Conservation (phyloP, 192 early-diverging fungal species). For the Backusella morwellensis region DNA sequence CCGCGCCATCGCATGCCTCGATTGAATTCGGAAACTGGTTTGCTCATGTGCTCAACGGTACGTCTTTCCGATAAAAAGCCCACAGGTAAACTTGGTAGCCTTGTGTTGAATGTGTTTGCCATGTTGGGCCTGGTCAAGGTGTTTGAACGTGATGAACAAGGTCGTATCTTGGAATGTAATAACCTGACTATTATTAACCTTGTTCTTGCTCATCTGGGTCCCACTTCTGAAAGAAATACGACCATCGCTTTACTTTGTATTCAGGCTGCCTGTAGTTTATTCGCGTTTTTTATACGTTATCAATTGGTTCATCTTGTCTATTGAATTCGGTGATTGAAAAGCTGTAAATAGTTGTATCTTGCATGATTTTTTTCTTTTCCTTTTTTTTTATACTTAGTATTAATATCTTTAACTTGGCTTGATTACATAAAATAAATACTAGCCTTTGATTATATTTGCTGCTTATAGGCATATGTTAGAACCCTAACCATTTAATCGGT, state of each 20-base stretch:
- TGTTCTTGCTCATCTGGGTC: conserved; percentile 76
- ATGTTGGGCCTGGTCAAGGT: conserved; percentile 52
- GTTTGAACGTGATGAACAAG: conserved; percentile 45
- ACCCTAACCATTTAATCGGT: too few species aligned
- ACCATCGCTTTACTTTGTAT: conserved; percentile 60
- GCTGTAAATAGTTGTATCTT: background rate
- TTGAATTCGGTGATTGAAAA: conserved; percentile 27
- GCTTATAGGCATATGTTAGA: too few species aligned
- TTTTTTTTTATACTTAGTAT: background rate
- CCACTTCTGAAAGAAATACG: conserved; percentile 66
- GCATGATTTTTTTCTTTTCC: background rate
- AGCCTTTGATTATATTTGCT: too few species aligned
- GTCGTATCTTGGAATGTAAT: conserved; percentile 60
- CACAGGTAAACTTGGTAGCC: conserved; percentile 43
- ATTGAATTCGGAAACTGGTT: conserved; percentile 42
- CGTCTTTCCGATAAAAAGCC: conserved; percentile 28
- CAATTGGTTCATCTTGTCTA: conserved; percentile 82
- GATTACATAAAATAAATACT: too few species aligned
- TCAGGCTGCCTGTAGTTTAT: conserved; percentile 61
- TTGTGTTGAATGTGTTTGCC: conserved; percentile 55
- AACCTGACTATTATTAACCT: conserved; percentile 95
- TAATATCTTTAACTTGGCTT: background rate
- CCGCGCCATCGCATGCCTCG: conserved; percentile 93
- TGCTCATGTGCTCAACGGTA: conserved; percentile 39
- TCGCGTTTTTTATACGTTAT: conserved; percentile 86